Conservation (phyloP, 352 stramenopile genomes). For the Thalassiosira delicatula region DNA sequence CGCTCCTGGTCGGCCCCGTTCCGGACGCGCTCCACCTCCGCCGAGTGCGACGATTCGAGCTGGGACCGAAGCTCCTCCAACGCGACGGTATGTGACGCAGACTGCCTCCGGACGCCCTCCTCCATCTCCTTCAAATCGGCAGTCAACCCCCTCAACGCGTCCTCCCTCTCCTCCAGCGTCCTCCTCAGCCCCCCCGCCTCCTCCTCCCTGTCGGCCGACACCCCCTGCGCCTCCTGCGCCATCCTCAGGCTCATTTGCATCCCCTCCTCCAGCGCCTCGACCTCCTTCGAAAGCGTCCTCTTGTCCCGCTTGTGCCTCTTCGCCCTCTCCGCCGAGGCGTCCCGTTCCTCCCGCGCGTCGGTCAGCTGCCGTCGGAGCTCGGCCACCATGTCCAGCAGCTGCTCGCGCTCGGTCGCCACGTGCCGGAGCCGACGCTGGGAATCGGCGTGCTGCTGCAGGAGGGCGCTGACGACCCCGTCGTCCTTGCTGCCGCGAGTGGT, state of each 20-base stretch:
- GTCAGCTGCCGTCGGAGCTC: slow-evolving; percentile 16
- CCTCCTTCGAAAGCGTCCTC: neutral
- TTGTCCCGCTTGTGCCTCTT: neutral
- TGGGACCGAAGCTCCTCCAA: slow-evolving; percentile 6
- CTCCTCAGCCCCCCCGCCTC: too few relatives aligned
- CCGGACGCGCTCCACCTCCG: neutral
- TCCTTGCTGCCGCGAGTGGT: too few relatives aligned
- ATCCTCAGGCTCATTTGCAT: neutral
- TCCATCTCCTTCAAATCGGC: neutral
- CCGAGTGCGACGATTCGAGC: slow-evolving; percentile 7
- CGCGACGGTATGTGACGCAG: slow-evolving; percentile 2
- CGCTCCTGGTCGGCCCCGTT: neutral
- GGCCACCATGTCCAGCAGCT: slow-evolving; percentile 13
- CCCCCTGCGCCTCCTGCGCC: neutral
- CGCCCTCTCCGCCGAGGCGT: neutral
- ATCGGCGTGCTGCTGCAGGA: slow-evolving; percentile 15
- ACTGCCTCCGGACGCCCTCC: neutral
- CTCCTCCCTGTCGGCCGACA: neutral
- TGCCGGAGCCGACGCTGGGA: neutral
- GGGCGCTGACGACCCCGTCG: slow-evolving; percentile 2
- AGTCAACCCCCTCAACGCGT: neutral
- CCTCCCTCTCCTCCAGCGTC: neutral
- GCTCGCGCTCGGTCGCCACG: neutral
- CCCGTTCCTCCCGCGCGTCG: neutral
- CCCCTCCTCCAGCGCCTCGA: neutral